Conservation (phyloP, 768 basidiomycete species). For the Lactarius sp. region DNA sequence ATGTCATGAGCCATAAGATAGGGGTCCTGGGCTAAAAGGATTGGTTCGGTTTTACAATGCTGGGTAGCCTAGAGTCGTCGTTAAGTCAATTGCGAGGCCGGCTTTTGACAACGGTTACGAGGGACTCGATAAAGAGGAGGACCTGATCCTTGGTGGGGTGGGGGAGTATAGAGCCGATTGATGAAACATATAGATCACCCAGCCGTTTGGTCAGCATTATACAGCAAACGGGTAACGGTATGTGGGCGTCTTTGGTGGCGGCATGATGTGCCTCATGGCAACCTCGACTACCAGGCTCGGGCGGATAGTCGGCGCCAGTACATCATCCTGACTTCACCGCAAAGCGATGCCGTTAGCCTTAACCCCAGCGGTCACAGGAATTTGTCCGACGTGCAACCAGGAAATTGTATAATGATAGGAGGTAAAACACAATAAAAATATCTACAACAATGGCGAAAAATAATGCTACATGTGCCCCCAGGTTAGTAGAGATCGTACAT, state of each 20-base stretch:
- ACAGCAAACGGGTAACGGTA: not conserved
- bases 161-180: not conserved
- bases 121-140: not conserved
- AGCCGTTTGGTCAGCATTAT: not conserved
- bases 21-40: not conserved
- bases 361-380: not conserved
- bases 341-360: not conserved
- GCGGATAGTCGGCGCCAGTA: not conserved
- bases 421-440: constrained; percentile 14
- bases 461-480: not conserved
- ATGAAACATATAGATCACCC: not conserved
- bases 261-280: not conserved
- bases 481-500: not conserved
- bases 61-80: not conserved
- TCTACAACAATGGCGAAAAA: not conserved
- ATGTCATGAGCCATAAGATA: constrained; percentile 32
- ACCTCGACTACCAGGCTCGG: not conserved
- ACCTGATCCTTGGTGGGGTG: not conserved
- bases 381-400: not conserved
- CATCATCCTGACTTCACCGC: not conserved
- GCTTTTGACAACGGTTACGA: not conserved
- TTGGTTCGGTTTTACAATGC: not conserved
- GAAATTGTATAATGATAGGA: constrained; percentile 21
- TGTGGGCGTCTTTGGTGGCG: not conserved
- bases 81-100: not conserved